Conservation (phyloP, 441 rosid genomes). For the Populus tomentosa region DNA sequence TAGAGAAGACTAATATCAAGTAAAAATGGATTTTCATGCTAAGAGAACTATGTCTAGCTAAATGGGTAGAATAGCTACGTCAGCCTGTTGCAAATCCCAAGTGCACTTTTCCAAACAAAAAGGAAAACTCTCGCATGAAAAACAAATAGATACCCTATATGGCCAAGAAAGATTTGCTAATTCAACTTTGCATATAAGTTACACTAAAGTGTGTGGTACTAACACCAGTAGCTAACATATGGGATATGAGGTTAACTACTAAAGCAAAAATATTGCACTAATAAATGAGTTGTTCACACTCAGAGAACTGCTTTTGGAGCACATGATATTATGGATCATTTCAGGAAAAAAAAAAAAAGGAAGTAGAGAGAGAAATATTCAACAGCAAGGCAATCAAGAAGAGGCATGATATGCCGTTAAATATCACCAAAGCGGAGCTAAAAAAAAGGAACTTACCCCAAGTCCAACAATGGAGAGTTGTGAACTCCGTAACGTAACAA, state of each 20-base stretch:
- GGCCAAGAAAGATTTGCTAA: not conserved
- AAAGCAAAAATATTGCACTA: not conserved
- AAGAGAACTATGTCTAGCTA: not conserved
- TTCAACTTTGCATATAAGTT: not conserved
- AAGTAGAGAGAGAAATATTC: not conserved
- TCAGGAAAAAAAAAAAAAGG: not conserved
- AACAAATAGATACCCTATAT: not conserved
- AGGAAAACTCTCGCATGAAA: not conserved
- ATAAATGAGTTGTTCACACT: not conserved
- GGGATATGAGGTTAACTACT: not conserved
- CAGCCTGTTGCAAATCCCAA: not conserved
- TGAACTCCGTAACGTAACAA: constrained; percentile 29
- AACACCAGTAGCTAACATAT: not conserved
- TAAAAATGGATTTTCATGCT: too few species aligned
- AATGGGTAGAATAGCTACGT: not conserved
- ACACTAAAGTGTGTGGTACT: not conserved
- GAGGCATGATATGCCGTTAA: not conserved
- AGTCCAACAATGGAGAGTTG: constrained; percentile 26
- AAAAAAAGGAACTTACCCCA: constrained; percentile 25
- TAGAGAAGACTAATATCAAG: not conserved
- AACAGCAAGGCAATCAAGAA: not conserved
- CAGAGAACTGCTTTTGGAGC: not conserved
- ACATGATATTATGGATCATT: not conserved
- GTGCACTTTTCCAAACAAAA: not conserved
- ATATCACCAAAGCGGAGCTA: not conserved